Conservation (phyloP, 148 eudicot genomes). For the Rhododendron mucronatum region DNA sequence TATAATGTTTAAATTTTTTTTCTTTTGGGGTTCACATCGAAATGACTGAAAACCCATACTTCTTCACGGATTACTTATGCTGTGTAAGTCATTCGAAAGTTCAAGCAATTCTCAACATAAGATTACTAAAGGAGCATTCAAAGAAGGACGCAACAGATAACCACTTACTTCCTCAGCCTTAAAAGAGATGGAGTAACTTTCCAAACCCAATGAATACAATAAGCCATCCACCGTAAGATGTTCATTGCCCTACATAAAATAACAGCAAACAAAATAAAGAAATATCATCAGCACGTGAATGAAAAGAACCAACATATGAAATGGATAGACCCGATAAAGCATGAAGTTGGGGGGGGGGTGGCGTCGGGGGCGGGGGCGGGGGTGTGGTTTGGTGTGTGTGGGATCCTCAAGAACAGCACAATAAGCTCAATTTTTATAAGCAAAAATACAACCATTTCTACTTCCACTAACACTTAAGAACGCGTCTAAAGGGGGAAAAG, state of each 20-base stretch:
- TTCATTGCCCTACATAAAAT: conserved; percentile 60
- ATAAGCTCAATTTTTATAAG: neutral
- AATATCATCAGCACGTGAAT: neutral
- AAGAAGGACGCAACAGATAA: neutral
- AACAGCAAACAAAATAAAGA: neutral
- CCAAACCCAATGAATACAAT: conserved; percentile 67
- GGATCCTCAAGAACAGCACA: neutral
- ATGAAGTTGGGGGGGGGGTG: neutral
- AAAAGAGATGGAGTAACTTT: conserved; percentile 55
- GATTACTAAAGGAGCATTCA: neutral
- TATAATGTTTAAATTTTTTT: neutral
- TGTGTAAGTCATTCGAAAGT: neutral
- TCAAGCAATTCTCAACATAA: neutral
- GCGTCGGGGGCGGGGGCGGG: too few species aligned
- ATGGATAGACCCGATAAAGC: neutral
- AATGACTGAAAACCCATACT: neutral
- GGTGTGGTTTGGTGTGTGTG: too few species aligned
- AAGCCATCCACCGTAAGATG: conserved; percentile 63
- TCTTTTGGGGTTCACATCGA: neutral
- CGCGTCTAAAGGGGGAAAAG: neutral
- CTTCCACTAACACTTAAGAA: neutral
- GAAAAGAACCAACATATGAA: neutral
- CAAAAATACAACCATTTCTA: neutral
- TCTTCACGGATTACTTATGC: neutral
- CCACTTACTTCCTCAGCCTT: conserved; percentile 84